Percentiles rank a stretch among this genome's conserved stretches.
phyloP scores from a whole-genome alignment of 768 basidiomycete genomes.

The Tulasnella sp. region DNA sequence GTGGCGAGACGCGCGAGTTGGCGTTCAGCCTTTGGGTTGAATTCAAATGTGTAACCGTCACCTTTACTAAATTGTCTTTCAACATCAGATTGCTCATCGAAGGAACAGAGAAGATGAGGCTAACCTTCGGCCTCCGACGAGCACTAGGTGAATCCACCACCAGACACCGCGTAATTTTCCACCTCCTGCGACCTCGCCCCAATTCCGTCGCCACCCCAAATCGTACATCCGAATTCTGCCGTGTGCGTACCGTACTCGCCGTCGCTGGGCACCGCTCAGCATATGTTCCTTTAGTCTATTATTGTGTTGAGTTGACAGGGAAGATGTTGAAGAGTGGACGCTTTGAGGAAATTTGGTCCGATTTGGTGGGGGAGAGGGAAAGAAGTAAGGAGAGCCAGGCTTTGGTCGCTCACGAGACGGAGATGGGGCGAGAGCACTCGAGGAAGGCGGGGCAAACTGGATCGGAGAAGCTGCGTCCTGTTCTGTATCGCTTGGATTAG shows the following conservation, averaged over 20 bases:
- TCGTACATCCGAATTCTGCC: conserved; percentile 51
- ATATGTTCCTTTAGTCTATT: conserved; percentile 58
- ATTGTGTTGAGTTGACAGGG: neutral
- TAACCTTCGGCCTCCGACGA: conserved; percentile 51
- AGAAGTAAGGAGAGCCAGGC: conserved; percentile 21
- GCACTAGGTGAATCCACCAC: conserved; percentile 41
- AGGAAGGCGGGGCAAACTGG: conserved; percentile 18
- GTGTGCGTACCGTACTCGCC: conserved; percentile 52
- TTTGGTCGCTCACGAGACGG: neutral
- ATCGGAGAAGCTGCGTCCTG: conserved; percentile 30
- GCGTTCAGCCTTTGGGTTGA: conserved; percentile 54
- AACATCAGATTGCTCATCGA: neutral
- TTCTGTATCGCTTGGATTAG: conserved; percentile 23
- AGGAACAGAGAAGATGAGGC: conserved; percentile 22
- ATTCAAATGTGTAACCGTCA: conserved; percentile 54
- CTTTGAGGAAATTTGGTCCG: neutral
- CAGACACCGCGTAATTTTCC: conserved; percentile 16
- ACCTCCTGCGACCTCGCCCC: conserved; percentile 49
- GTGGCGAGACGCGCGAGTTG: conserved; percentile 52
- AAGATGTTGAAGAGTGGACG: neutral
- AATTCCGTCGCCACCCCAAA: conserved; percentile 60
- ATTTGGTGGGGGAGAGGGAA: conserved; percentile 17
- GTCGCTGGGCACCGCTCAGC: conserved; percentile 50
- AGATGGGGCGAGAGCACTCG: conserved; percentile 33
- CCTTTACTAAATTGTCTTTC: conserved; percentile 45